Conservation (phyloP, 495 filamentous ascomycete species). For the Mytilinidion resinicola region DNA sequence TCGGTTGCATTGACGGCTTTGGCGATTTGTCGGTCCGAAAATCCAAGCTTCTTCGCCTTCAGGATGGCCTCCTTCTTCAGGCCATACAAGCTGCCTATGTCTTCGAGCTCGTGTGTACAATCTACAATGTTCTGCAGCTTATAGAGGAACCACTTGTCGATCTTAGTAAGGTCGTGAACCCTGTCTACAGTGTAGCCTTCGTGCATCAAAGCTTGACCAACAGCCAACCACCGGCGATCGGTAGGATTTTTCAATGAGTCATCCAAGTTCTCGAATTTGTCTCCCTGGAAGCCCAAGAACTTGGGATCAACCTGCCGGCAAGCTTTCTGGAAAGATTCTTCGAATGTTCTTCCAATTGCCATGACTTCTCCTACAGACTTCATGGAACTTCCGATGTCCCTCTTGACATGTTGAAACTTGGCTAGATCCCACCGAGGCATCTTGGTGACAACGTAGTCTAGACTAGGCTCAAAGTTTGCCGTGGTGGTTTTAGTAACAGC, state of each 20-base stretch:
- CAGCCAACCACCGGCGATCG: constrained; percentile 91
- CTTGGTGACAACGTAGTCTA: constrained; percentile 97
- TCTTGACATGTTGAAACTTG: constrained; percentile 98
- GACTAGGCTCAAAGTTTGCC: constrained; percentile 94
- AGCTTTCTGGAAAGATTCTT: constrained; percentile 99
- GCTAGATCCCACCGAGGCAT: constrained; percentile 95
- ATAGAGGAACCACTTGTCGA: constrained; percentile 94
- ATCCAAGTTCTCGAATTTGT: constrained; percentile 87
- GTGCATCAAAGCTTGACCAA: constrained; percentile 96
- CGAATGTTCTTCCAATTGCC: constrained; percentile 96
- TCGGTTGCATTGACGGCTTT: constrained; percentile 76
- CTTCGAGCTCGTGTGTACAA: constrained; percentile 77
- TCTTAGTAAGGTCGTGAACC: constrained; percentile 90
- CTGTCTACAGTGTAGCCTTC: constrained; percentile 88
- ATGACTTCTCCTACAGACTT: constrained; percentile 99
- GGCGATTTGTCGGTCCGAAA: constrained; percentile 94
- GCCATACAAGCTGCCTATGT: constrained; percentile 77
- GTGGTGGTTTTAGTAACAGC: constrained; percentile 98
- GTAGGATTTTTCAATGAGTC: constrained; percentile 84
- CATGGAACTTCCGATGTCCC: constrained; percentile 93
- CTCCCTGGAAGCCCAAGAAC: constrained; percentile 91
- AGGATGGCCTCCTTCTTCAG: constrained; percentile 80
- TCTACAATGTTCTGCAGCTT: constrained; percentile 96
- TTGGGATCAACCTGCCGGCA: constrained; percentile 91
- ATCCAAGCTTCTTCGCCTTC: constrained; percentile 93